phyloP scores from a whole-genome alignment of 1,139 yeast species.

The Tardiomyces digboiensis region DNA sequence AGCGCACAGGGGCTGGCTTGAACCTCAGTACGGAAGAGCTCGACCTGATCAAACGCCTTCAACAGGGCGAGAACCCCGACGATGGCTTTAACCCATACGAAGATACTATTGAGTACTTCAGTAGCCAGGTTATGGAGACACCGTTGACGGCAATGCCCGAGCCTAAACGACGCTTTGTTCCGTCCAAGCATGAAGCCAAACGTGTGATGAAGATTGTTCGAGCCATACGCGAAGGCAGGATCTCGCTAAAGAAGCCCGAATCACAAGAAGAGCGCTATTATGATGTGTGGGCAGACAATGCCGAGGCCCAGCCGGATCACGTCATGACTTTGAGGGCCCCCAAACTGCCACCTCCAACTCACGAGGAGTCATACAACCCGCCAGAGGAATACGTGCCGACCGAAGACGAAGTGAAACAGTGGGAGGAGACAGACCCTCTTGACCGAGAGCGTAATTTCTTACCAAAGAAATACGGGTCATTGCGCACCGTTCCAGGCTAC shows the following conservation, averaged over 20 bases:
- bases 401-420: constrained; percentile 65
- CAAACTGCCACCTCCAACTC: constrained; percentile 89
- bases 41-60: constrained; percentile 79
- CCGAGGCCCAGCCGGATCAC: constrained; percentile 55
- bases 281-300: constrained; percentile 78
- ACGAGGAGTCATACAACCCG: constrained; percentile 95
- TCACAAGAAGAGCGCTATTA: constrained; percentile 43
- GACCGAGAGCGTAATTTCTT: constrained; percentile 74
- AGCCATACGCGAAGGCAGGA: constrained; percentile 95
- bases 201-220: constrained; percentile 92
- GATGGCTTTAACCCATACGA: constrained; percentile 81
- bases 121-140: constrained; percentile 77
- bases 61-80: constrained; percentile 75
- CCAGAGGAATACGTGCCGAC: constrained; percentile 87
- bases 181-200: constrained; percentile 95
- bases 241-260: constrained; percentile 60
- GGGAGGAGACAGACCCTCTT: constrained; percentile 63
- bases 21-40: constrained; percentile 85
- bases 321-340: constrained; percentile 94
- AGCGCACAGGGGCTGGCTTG: constrained; percentile 79
- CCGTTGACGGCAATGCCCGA: constrained; percentile 92
- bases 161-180: constrained; percentile 94
- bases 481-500: constrained; percentile 94
- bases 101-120: constrained; percentile 94
- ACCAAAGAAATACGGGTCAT: constrained; percentile 73